Conservation (phyloP, 345 rosid genomes). For the Hibiscus trionum region DNA sequence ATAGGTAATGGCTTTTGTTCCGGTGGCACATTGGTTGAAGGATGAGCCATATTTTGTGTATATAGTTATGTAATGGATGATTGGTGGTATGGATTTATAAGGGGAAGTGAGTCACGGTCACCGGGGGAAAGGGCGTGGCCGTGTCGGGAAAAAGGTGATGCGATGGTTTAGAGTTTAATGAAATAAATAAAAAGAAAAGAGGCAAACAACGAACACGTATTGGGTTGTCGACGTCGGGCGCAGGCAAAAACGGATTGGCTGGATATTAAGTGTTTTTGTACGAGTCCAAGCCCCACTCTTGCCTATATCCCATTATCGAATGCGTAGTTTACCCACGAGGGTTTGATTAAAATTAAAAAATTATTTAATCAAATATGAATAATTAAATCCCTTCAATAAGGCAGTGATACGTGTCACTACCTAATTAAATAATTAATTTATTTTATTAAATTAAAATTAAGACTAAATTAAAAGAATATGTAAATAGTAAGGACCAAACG, state of each 20-base stretch:
- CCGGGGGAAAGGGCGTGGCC: neutral
- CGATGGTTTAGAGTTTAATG: neutral
- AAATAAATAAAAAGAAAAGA: neutral
- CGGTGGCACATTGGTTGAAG: neutral
- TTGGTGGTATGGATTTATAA: constrained; percentile 4
- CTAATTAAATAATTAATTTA: too few species aligned
- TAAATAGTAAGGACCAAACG: too few species aligned
- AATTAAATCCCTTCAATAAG: too few species aligned
- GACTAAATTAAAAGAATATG: too few species aligned
- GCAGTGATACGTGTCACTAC: too few species aligned
- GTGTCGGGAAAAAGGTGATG: constrained; percentile 27
- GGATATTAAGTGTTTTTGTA: constrained; percentile 17
- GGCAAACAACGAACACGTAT: constrained; percentile 25
- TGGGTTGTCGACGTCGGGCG: neutral
- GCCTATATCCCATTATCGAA: too few species aligned
- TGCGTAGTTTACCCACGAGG: too few species aligned
- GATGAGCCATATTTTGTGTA: constrained; percentile 19
- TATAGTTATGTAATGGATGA: neutral
- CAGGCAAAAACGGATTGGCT: constrained; percentile 16
- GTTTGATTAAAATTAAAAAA: too few species aligned
- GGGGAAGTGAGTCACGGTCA: neutral
- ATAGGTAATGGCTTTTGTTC: constrained; percentile 10
- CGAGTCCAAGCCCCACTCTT: too few species aligned
- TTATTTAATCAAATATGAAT: too few species aligned
- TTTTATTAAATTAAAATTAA: too few species aligned